Base-by-base conservation (phyloP, 1,139 yeast genomes). In the Nakaseomyces glabratus region DNA sequence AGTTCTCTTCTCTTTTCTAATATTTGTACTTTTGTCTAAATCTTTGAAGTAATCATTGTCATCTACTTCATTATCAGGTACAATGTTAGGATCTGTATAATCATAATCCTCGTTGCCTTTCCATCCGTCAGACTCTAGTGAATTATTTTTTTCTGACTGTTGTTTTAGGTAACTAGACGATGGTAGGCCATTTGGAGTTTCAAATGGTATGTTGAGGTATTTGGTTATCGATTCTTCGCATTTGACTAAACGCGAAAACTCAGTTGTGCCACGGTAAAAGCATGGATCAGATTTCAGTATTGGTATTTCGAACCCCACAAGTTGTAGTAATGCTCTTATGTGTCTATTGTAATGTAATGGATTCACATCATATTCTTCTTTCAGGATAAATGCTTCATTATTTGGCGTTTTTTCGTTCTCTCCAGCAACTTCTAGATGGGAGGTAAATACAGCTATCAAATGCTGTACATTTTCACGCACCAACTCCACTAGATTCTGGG, bases 1-100 rank as follows among this genome's bases (percentile, higher is more conserved):
- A 5, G 34, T 24, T 7, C 38, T 13, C 10, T 35, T 23, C 21
- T 29, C 33, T 18, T 35, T 40, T 10, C 29, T 30, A 4, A 30
- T 20, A 5, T 25, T 21, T 23, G 34, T 34, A 16, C 26, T 30
- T 13, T 14, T 25, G 10, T 44, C 48, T 7, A 57, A 33, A 4
- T 47, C 55, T 30, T 48, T 44, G 35, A 57, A 57, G 36, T 57
- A 57, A 22, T 50, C 49, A 8, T 49, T 48, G 10, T 42, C 39
- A 24, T 43, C 49, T 31, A 39, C 37, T 3, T 39, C 35, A 8
- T 40, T 42, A 23, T 42, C 51, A 11, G 37, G 22, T 3, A 44
- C 35, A 30, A 44, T 43, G 9, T 36, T 32, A 3, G 45, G 40
- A 24, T 46, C 50, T 26, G 42, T 40, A 20, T 40, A 40, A 12